These are phyloP conservation scores for Pontederia paniculata DNA, from an alignment of 176 grass and related monocot genomes.

Conservation along the genomic window DNA sequence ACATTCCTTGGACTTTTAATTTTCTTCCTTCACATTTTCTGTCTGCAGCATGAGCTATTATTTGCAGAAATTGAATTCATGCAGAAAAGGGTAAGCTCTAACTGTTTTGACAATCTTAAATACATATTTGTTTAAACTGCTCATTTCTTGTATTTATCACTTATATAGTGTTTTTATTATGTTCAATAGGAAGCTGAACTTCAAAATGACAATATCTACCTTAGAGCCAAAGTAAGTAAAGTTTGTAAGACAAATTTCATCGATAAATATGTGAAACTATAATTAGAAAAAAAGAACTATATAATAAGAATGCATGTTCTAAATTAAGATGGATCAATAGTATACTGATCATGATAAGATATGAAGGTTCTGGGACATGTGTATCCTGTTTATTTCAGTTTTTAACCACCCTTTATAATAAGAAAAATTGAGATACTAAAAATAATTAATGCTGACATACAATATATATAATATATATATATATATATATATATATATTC, in stretches of 20 bases:
- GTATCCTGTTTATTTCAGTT: too few species aligned
- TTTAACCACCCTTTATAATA: too few species aligned
- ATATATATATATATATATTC: too few species aligned
- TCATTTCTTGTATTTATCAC: not conserved
- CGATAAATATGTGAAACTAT: not conserved
- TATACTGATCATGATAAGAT: too few species aligned
- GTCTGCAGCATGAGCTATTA: constrained; percentile 55
- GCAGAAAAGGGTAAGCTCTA: constrained; percentile 47
- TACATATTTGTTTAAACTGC: not conserved
- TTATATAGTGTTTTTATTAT: not conserved
- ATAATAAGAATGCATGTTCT: not conserved
- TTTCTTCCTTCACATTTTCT: constrained; percentile 6
- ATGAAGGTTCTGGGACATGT: too few species aligned
- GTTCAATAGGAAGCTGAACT: constrained; percentile 39
- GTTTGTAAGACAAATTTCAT: not conserved
- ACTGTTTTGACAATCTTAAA: not conserved
- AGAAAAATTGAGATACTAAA: too few species aligned
- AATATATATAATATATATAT: too few species aligned
- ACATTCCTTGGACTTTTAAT: not conserved
- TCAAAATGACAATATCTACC: constrained; percentile 51
- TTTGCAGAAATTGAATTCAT: constrained; percentile 53
- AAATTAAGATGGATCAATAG: too few species aligned
- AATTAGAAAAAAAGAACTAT: not conserved
- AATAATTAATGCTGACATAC: too few species aligned
- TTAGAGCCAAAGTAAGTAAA: constrained; percentile 52